Base-by-base conservation (phyloP, 306 rosid species). In the Rosa persica region DNA sequence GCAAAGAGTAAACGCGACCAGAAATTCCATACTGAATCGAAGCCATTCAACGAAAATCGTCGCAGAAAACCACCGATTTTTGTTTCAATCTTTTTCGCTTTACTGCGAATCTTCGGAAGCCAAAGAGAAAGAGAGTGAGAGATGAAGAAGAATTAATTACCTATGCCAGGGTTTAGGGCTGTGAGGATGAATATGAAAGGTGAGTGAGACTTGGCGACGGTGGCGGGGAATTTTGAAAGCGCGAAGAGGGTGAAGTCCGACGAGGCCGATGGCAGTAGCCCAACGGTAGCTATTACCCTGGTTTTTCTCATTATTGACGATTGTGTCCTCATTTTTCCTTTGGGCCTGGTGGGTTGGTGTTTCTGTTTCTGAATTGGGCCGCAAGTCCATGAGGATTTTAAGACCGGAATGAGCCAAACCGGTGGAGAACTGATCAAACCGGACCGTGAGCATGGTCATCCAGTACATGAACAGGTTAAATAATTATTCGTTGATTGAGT, bases 141-240 rank as follows among this genome's bases (percentile, higher is more conserved):
- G 51, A 20, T n/a, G 27, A 54, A 38, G 27, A 38, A 3, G 15
- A 19, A 8, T 6, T 12, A 20, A 12, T 38, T 61, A 68, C 79
- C 74, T 20, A 7, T 0, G n/a, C 20, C 48, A 27, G 12, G 5
- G 23, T 38, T 25, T 23, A 4, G 23, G 54, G 48, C 71, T 1
- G 27, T 8, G 61, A 34, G 23, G 17, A 42, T 0, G 49, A 36
- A 20, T 5, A 62, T 0, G 7, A 46, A 62, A 80, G 87, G 23
- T 25, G 74, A 44, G 42, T 3, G 86, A 71, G 69, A 22, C 54
- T 65, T 27, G 66, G 36, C 27, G 39, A 57, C 25, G 76, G 69
- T 84, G 87, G 87, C 87, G 87, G 73, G 87, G 87, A 84, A 84
- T 76, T 83, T 72, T 77, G 39, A 84, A 84, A 80, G 72, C n/a